These are phyloP conservation scores for Phytophthora pluvialis DNA, from an alignment of 352 stramenopile genomes.

Conservation along the genomic window DNA sequence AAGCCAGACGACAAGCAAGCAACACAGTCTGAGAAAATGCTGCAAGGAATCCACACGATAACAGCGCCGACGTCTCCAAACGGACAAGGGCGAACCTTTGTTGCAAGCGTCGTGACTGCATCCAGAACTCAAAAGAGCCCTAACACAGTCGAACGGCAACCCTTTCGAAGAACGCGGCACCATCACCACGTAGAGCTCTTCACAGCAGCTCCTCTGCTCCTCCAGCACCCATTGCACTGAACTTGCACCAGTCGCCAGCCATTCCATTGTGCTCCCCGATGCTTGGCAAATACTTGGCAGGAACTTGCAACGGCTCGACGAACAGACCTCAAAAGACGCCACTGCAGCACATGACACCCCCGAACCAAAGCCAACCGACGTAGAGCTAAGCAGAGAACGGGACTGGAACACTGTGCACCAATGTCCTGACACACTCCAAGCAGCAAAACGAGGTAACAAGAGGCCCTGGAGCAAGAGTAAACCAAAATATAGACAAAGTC, in stretches of 20 bases:
- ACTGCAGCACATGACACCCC: slow-evolving; percentile 4
- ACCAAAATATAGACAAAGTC: slow-evolving; percentile 17
- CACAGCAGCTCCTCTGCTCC: slow-evolving; percentile 18
- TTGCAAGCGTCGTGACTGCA: slow-evolving; percentile 61
- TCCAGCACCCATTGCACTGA: slow-evolving; percentile 30
- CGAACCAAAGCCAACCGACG: slow-evolving; percentile 9
- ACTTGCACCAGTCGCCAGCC: slow-evolving; percentile 6
- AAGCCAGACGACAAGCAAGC: slow-evolving; percentile 11
- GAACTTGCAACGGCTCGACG: slow-evolving; percentile 10
- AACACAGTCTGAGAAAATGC: slow-evolving; percentile 18
- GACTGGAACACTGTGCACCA: slow-evolving; percentile 15
- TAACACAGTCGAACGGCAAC: slow-evolving; percentile 44
- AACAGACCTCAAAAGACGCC: slow-evolving; percentile 6
- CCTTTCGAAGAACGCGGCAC: slow-evolving; percentile 19
- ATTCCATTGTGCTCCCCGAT: slow-evolving; percentile 32
- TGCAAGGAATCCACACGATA: slow-evolving; percentile 8
- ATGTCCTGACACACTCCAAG: slow-evolving; percentile 20
- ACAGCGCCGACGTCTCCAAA: slow-evolving; percentile 21
- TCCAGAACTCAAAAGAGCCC: slow-evolving; percentile 23
- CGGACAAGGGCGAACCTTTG: slow-evolving; percentile 76
- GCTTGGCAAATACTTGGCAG: slow-evolving; percentile 25
- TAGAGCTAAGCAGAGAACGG: slow-evolving; percentile 25
- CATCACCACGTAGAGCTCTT: slow-evolving; percentile 8
- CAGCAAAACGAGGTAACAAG: slow-evolving; percentile 30
- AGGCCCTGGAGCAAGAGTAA: slow-evolving; percentile 14